Evolutionary conservation across 331 rosid species (phyloP).

Genomic region (Malus hybrid): DNA sequence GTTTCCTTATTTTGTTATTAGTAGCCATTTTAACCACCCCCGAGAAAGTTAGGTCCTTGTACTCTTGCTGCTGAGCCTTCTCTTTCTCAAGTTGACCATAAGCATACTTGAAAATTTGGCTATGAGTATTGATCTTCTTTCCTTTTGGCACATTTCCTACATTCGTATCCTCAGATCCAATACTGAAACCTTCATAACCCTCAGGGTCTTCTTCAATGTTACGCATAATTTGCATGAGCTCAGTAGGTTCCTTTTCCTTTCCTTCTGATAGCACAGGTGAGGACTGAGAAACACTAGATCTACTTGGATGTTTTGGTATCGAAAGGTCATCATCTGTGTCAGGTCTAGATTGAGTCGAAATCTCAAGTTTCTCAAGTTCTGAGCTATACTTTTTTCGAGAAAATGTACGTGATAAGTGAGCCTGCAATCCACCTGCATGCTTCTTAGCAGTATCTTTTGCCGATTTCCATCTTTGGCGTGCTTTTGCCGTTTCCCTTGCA

Average conservation of each 20-base stretch:
- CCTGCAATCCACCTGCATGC: conserved; percentile 70
- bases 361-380: conserved; percentile 37
- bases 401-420: conserved; percentile 66
- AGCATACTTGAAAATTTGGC: conserved; percentile 78
- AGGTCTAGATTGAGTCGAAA: conserved; percentile 35
- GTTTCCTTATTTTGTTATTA: conserved; percentile 40
- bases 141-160: conserved; percentile 36
- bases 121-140: conserved; percentile 47
- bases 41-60: conserved; percentile 71
- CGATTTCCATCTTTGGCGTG: conserved; percentile 68
- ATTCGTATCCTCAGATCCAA: conserved; percentile 23
- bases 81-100: conserved; percentile 91
- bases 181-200: conserved; percentile 26
- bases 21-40: conserved; percentile 77
- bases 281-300: conserved; percentile 27
- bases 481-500: conserved; percentile 65
- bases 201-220: conserved; percentile 60
- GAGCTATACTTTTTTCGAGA: conserved; percentile 37
- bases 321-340: conserved; percentile 31
- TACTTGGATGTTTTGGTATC: conserved; percentile 20
- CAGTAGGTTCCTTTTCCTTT: conserved; percentile 29
- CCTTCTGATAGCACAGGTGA: conserved; percentile 32
- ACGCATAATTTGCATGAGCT: conserved; percentile 40
- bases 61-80: conserved; percentile 77
- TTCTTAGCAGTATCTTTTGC: conserved; percentile 84